Base-by-base conservation (phyloP, 208 protist genomes). In the Crithidia sp. region DNA sequence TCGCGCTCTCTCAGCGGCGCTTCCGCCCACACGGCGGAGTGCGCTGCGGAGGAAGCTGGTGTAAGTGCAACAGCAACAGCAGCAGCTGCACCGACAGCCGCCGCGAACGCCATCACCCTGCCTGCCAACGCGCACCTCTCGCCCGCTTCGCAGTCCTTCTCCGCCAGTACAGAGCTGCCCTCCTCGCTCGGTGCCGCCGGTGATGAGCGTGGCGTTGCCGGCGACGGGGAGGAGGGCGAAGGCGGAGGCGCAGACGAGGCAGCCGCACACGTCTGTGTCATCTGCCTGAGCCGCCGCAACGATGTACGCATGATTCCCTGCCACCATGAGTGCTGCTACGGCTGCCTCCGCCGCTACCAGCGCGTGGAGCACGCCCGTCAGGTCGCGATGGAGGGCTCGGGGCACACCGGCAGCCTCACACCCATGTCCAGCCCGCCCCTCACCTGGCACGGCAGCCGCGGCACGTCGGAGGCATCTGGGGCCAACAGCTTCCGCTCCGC, bases 251-350 rank as follows among this genome's bases (percentile, higher is more conserved):
- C 19, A 7, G 56, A 69, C 6, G 57, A 57, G 52, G 67, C 54
- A 36, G 44, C 9, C 57, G 70, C 54, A 8, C 59, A 59, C 3
- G 6, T 44, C 39, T 85, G 80, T n/a, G 43, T 73, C 4, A 81
- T 85, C 56, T 85, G 80, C 64, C 44, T 54, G 13, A 59, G 59
- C 40, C 19, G 17, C 7, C 28, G 5, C 12, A 72, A 47, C 5
- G 75, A 85, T 44, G 62, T 66, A 0, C 47, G 19, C 9, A 69
- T 85, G 44, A 4, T 50, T 45, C 80, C 80, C 19, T 84, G 79
- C 67, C 56, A 74, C 13, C 79, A 84, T 55, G 14, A 49, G 53
- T 80, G 74, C 67, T 84, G 79, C 72, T 54, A 58, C 28, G 37
- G 58, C 54, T 60, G 67, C 16, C 71, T 70, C 52, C 59, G 64